Percentiles rank a stretch among this genome's conserved stretches.
Conservation (phyloP, 2,329 filamentous ascomycete species). For the Ophiocordyceps camponoti-saundersi region DNA sequence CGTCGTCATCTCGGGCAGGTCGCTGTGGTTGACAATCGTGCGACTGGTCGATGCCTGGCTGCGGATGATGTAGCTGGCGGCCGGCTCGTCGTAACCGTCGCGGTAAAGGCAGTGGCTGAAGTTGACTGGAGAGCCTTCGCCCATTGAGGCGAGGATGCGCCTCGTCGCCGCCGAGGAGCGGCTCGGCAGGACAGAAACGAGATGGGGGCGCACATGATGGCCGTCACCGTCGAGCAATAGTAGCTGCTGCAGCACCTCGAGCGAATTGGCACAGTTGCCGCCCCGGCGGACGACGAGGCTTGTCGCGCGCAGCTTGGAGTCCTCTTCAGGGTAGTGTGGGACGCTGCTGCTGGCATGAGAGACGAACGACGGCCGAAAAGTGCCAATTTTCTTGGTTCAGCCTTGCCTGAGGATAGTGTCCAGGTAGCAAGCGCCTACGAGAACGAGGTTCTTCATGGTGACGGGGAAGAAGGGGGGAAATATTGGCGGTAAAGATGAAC, state of each 20-base stretch:
- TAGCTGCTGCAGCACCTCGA: conserved; percentile 54
- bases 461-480: not conserved
- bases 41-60: conserved; percentile 40
- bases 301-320: conserved; percentile 54
- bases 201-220: conserved; percentile 17
- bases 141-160: conserved; percentile 38
- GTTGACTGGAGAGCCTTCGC: conserved; percentile 21
- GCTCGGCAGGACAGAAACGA: conserved; percentile 38
- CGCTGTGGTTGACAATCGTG: conserved; percentile 55
- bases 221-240: conserved; percentile 10
- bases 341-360: conserved; percentile 25
- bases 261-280: conserved; percentile 56
- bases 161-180: conserved; percentile 28
- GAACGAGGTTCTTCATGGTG: conserved; percentile 38
- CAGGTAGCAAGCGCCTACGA: conserved; percentile 51
- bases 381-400: not conserved
- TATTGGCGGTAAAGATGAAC: no score
- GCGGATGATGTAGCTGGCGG: conserved; percentile 53
- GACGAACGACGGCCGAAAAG: not conserved
- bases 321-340: conserved; percentile 49
- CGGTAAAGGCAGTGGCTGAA: conserved; percentile 44
- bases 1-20: conserved; percentile 48
- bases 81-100: conserved; percentile 32
- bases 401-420: conserved; percentile 52
- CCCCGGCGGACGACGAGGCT: conserved; percentile 42